These are phyloP conservation scores for Bauhinia variegata DNA, from an alignment of 306 rosid genomes.

Conservation along the genomic window DNA sequence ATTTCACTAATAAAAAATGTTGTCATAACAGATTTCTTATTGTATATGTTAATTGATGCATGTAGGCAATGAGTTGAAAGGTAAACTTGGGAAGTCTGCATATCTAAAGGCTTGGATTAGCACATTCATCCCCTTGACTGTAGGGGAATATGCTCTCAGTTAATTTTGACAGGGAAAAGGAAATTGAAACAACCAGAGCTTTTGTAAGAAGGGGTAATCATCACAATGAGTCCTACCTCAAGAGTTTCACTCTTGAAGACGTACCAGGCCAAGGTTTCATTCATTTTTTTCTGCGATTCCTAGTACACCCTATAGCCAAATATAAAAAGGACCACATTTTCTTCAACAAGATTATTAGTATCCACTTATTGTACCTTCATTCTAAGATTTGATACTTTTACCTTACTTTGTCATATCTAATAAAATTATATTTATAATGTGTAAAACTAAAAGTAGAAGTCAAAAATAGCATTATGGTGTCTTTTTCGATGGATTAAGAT, in stretches of 20 bases:
- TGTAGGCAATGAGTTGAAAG: constrained; percentile 55
- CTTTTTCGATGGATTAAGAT: too few species aligned
- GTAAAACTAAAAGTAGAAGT: too few species aligned
- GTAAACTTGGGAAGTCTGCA: constrained; percentile 65
- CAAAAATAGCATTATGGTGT: too few species aligned
- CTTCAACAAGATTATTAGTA: constrained; percentile 71
- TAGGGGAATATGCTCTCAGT: constrained; percentile 57
- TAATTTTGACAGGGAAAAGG: constrained; percentile 65
- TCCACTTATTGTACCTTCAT: too few species aligned
- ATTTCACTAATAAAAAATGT: too few species aligned
- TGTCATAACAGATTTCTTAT: too few species aligned
- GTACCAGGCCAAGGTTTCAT: constrained; percentile 67
- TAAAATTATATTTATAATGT: too few species aligned
- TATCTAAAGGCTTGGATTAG: constrained; percentile 63
- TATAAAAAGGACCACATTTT: constrained; percentile 67
- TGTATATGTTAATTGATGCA: too few species aligned
- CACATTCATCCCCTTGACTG: constrained; percentile 50
- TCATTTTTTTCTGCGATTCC: constrained; percentile 81
- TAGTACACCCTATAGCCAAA: constrained; percentile 68
- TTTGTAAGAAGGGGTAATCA: constrained; percentile 66
- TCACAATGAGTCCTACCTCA: constrained; percentile 68
- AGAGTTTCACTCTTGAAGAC: constrained; percentile 61
- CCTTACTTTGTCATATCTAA: too few species aligned
- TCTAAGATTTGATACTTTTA: too few species aligned
- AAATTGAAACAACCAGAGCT: constrained; percentile 71